Conservation (phyloP, 176 grass and related monocot species). For the Triticum monococcum region DNA sequence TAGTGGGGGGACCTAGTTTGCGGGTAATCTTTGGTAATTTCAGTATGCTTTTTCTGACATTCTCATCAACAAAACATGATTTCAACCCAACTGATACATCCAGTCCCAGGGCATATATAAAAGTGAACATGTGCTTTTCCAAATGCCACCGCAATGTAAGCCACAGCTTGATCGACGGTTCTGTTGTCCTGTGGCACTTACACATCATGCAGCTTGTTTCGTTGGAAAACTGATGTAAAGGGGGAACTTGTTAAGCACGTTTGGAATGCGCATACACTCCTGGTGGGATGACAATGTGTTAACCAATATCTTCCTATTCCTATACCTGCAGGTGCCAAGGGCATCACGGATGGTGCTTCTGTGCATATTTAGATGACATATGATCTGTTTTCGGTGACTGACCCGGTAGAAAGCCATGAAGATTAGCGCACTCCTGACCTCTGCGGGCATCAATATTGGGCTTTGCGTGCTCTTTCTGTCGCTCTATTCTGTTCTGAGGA, state of each 20-base stretch:
- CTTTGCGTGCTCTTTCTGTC: conserved; percentile 68
- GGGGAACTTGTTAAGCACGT: too few relatives aligned
- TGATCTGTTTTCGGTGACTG: neutral
- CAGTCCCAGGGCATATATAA: too few relatives aligned
- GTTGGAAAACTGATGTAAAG: too few relatives aligned
- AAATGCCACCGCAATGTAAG: too few relatives aligned
- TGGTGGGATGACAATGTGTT: neutral
- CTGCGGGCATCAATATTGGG: conserved; percentile 88
- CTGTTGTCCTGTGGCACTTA: too few relatives aligned
- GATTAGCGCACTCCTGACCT: conserved; percentile 78
- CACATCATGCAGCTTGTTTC: too few relatives aligned
- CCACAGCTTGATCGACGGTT: too few relatives aligned
- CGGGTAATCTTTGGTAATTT: neutral
- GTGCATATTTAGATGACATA: conserved; percentile 22
- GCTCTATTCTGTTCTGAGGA: conserved; percentile 87
- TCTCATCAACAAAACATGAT: too few relatives aligned
- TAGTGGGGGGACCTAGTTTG: neutral
- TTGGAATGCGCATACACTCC: too few relatives aligned
- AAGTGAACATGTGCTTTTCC: too few relatives aligned
- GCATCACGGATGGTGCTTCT: neutral
- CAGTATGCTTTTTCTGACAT: neutral
- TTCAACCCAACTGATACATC: too few relatives aligned
- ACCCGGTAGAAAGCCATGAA: conserved; percentile 45
- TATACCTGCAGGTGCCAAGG: conserved; percentile 6
- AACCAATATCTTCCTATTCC: neutral